A percentile compares a stretch with the other conserved stretches of the same genome.
Evolutionary conservation across 106 monocot genomes (phyloP).

Genomic region (Vanilla planifolia): DNA sequence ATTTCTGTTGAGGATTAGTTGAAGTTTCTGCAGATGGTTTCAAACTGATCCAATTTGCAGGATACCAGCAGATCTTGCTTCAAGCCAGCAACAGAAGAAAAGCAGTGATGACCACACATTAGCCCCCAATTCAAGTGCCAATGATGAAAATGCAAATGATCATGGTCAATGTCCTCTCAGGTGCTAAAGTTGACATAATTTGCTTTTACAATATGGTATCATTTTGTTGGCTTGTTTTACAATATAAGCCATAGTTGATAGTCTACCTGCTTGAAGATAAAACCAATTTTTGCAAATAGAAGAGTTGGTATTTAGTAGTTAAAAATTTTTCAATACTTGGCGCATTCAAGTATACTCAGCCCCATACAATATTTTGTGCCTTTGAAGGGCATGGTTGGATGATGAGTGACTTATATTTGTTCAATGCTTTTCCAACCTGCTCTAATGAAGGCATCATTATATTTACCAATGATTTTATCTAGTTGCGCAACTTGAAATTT

Average conservation of each 20-base stretch:
- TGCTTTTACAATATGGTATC: background rate
- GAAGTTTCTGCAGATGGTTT: background rate
- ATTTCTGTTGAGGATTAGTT: background rate
- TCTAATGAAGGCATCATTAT: no score
- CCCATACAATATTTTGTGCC: no score
- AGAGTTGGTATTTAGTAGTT: no score
- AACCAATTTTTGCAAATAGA: no score
- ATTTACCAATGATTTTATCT: no score
- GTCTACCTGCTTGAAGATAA: no score
- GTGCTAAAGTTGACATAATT: constrained; percentile 16
- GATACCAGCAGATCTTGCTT: constrained; percentile 32
- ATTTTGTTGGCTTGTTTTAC: no score
- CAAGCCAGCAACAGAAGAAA: constrained; percentile 39
- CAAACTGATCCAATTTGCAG: constrained; percentile 26
- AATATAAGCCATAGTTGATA: background rate
- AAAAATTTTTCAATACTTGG: no score
- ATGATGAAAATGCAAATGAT: constrained; percentile 25
- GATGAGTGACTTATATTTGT: background rate
- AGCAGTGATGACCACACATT: constrained; percentile 15
- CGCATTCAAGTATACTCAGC: no score
- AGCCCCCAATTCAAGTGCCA: constrained; percentile 21
- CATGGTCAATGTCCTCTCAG: constrained; percentile 30
- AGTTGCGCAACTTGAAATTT: no score
- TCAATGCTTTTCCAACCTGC: no score
- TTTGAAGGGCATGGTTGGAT: no score